Base-by-base conservation (phyloP, 768 basidiomycete species). In the Leucosporidium yakuticum region DNA sequence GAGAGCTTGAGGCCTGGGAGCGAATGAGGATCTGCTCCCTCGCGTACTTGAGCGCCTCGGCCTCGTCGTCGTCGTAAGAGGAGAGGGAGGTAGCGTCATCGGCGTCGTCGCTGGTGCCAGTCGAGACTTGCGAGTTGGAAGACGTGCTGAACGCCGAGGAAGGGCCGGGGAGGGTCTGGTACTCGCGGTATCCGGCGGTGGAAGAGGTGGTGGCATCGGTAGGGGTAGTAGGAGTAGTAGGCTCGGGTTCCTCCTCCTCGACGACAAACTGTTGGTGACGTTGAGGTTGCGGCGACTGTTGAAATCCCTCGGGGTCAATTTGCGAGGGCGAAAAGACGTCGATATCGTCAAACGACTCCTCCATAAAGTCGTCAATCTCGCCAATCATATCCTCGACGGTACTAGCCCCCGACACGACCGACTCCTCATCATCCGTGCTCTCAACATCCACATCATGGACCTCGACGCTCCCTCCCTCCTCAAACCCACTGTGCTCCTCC, bases 391-490 rank as follows among this genome's bases (percentile, higher is more conserved):
- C 72, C 25, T 69, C 72, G 8, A 66, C 69, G 12, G 63, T 59
- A 23, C 64, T 63, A 32, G 64, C 62, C 1, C 61, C 63, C 57
- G 64, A 65, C 1, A 68, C 65, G 60, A 67, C 65, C 11, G 59
- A 62, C 15, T 73, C 71, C 21, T 64, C 63, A 31, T 69, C 71
- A 7, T 65, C 67, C 27, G 49, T 48, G 55, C 9, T 27, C 15
- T 53, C 60, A 44, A 44, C 53, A 11, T 27, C 53, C 53, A 58
- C 32, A 21, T 62, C 44, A 44, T 66, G 68, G 17, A 62, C 53
- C 58, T 69, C 69, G 64, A 65, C 54, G 63, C 68, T 69, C 3
- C 71, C 71, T n/a, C 65, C 71, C 47, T 69, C 65, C 50, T 69
- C 68, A 56, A 60, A 66, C 12, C 34, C 55, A 44, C 48, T n/a